Conservation (phyloP, 345 rosid genomes). For the Luvunga scandens region DNA sequence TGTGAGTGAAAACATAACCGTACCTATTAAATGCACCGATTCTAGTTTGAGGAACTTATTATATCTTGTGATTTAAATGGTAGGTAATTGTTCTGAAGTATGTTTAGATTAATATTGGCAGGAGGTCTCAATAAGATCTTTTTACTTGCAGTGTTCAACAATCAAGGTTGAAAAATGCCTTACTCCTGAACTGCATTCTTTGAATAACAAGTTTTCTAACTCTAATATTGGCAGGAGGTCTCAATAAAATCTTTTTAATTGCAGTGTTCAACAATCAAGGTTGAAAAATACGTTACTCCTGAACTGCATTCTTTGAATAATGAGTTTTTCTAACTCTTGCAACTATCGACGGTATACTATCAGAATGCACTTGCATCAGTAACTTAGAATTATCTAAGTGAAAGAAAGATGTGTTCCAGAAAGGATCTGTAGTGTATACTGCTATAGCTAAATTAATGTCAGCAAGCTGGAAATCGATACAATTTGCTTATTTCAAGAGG, state of each 20-base stretch:
- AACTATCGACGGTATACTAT: not conserved
- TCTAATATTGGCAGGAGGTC: not conserved
- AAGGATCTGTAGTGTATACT: not conserved
- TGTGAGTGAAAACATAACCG: not conserved
- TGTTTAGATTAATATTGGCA: not conserved
- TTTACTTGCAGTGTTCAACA: too few species aligned
- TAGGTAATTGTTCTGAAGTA: not conserved
- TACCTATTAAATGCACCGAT: not conserved
- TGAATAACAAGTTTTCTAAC: not conserved
- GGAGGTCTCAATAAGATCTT: too few species aligned
- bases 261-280: not conserved
- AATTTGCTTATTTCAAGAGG: slow-evolving; percentile 6
- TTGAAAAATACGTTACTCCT: not conserved
- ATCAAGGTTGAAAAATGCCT: too few species aligned
- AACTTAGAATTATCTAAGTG: not conserved
- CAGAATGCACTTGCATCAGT: too few species aligned
- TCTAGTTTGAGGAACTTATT: too few species aligned
- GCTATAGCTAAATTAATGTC: not conserved
- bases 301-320: too few species aligned
- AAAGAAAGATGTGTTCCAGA: not conserved
- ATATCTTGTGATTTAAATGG: not conserved
- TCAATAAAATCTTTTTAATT: not conserved
- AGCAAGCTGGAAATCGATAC: not conserved
- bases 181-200: too few species aligned
- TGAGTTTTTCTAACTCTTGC: not conserved